Percentiles rank a stretch among this genome's conserved stretches.
Evolutionary conservation across 257 asterid species (phyloP).

Genomic region (Plantago elongata): DNA sequence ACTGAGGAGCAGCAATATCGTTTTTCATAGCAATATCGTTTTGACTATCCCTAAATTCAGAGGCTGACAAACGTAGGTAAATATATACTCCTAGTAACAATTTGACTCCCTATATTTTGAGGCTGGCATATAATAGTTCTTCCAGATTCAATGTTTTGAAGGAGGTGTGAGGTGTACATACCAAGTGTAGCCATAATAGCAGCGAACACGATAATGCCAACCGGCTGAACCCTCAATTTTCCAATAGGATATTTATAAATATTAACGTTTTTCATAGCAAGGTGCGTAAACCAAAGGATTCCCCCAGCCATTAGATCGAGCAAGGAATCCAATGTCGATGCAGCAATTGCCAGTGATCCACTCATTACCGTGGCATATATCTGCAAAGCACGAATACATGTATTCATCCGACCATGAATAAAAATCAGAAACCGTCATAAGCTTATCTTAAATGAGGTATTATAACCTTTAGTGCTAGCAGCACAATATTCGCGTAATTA

Average conservation of each 20-base stretch:
- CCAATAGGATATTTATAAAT: conserved; percentile 91
- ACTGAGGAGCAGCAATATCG: background rate
- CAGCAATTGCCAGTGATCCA: conserved; percentile 90
- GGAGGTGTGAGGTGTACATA: conserved; percentile 23
- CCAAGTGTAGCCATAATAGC: conserved; percentile 97
- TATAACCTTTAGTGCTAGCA: conserved; percentile 69
- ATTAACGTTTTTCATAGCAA: conserved; percentile 74
- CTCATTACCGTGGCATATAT: conserved; percentile 69
- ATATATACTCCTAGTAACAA: background rate
- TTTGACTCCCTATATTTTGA: background rate
- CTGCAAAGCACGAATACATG: conserved; percentile 28
- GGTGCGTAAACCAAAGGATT: conserved; percentile 84
- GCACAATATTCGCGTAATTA: conserved; percentile 65
- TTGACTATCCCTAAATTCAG: conserved; percentile 3
- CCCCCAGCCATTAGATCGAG: conserved; percentile 98
- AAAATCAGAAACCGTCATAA: background rate
- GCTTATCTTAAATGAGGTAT: background rate
- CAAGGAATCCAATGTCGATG: conserved; percentile 89
- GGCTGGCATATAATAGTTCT: background rate
- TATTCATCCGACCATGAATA: background rate
- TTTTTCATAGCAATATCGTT: background rate
- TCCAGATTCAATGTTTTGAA: conserved; percentile 4
- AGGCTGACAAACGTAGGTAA: background rate
- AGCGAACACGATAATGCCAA: conserved; percentile 87
- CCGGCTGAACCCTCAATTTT: conserved; percentile 93